A percentile compares a stretch with the other conserved stretches of the same genome.
Conservation (phyloP, 2,329 filamentous ascomycete species). For the Fusarium tuaranense region DNA sequence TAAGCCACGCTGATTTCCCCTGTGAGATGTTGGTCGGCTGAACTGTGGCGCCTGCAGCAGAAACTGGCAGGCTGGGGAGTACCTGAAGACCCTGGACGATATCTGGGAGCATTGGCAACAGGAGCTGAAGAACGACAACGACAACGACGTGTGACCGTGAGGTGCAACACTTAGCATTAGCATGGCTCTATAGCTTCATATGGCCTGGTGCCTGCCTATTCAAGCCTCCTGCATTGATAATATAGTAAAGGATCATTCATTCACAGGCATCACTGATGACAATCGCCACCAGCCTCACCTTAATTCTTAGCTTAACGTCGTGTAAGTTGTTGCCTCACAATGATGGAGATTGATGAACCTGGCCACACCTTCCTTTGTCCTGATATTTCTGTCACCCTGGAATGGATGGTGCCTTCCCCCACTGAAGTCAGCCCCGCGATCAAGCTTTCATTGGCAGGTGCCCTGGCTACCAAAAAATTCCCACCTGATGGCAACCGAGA, state of each 20-base stretch:
- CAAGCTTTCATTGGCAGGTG: conserved; percentile 28
- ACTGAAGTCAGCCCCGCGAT: conserved; percentile 19
- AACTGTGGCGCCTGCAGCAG: conserved; percentile 6
- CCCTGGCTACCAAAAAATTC: conserved; percentile 39
- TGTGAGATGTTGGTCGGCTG: not conserved
- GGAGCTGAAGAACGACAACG: not conserved
- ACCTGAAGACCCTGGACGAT: not conserved
- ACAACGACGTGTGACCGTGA: not conserved
- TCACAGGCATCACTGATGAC: not conserved
- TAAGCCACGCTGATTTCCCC: not conserved
- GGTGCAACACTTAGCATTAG: not conserved
- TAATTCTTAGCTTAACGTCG: not conserved
- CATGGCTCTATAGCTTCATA: not conserved
- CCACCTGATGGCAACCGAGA: conserved; percentile 38
- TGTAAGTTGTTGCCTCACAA: not conserved
- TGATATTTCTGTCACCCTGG: conserved; percentile 1
- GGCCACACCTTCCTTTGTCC: not conserved
- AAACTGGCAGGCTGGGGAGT: conserved; percentile 5
- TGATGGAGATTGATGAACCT: not conserved
- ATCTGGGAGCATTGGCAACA: not conserved
- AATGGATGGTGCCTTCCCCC: conserved; percentile 22
- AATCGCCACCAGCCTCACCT: conserved; percentile 11
- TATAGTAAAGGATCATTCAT: not conserved
- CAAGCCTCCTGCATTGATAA: not conserved
- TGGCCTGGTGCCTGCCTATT: not conserved